Evolutionary conservation across 208 protist species (phyloP), one percentile per base, ranked within the genome.

Genomic region (Trypanosoma grayi): DNA sequence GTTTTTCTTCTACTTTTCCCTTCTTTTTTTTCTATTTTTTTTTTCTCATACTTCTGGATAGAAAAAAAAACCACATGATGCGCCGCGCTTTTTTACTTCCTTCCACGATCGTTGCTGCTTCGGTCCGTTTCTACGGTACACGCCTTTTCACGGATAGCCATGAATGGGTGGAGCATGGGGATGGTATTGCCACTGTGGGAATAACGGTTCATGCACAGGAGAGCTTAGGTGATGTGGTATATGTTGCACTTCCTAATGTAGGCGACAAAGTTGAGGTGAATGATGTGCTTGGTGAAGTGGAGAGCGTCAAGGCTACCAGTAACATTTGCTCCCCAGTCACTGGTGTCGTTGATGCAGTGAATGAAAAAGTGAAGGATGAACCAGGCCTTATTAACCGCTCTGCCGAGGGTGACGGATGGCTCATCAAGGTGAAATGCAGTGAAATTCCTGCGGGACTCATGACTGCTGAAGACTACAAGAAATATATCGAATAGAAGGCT

Each of bases 221-320:
- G 71, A 90, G 82, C 74, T 73, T 97, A 47, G 92, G 92, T 30
- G 88, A 95, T 57, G 80, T 96, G 6, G 92, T 97, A 7, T 97
- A 92, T 70, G 81, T 96, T 14, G 90, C 87, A 51, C 77, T 97
- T 46, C 92, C 92, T 3, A 81, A 84, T 53, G 85, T 94, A n/a
- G 89, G 92, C 43, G 85, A 91, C 40, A 81, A 77, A 48, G 55
- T 97, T 10, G 70, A 73, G 4, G 76, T 62, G 37, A 78, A 82
- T 55, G 84, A 92, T 24, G 74, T 85, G 9, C 54, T 93, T 62
- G 89, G 83, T n/a, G 87, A 94, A 58, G 83, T 97, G 39, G 89
- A 97, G 65, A 95, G 89, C 62, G 90, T 97, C 5, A 97, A 97
- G 72, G 92, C 92, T 6, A 94, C 92, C 24, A 94, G 86, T 70